Conservation (phyloP, 257 asterid genomes). For the Agastache rugosa region DNA sequence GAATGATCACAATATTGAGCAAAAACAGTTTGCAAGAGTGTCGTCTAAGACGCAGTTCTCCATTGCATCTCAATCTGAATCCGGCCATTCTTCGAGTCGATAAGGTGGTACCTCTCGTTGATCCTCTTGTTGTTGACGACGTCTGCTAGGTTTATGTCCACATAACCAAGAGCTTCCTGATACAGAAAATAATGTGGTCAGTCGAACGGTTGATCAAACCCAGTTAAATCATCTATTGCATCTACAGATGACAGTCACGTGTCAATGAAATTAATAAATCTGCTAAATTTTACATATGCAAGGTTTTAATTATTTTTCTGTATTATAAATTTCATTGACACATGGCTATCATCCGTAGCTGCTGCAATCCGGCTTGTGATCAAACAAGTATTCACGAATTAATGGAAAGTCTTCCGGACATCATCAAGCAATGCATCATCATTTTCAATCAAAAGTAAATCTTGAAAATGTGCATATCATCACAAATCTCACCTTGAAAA, state of each 20-base stretch:
- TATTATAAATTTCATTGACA: no score
- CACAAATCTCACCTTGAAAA: no score
- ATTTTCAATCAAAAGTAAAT: no score
- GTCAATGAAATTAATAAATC: not conserved
- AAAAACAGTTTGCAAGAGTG: not conserved
- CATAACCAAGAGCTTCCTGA: constrained; percentile 68
- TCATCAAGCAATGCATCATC: no score
- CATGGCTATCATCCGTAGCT: not conserved
- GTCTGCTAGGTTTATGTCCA: constrained; percentile 68
- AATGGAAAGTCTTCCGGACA: no score
- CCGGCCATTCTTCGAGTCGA: constrained; percentile 80
- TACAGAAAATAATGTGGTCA: not conserved
- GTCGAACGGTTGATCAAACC: not conserved
- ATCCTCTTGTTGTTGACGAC: constrained; percentile 73
- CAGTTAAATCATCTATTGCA: not conserved
- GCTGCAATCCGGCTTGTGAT: not conserved
- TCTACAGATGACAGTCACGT: not conserved
- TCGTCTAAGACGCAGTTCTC: constrained; percentile 58
- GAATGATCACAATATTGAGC: not conserved
- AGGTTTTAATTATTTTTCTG: no score
- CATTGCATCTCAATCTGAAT: constrained; percentile 87
- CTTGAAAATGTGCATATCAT: no score
- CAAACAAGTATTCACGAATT: no score
- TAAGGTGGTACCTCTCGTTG: constrained; percentile 81
- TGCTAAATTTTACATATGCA: not conserved